Base-by-base conservation (phyloP, 768 basidiomycete species). In the Tylopilus felleus region DNA sequence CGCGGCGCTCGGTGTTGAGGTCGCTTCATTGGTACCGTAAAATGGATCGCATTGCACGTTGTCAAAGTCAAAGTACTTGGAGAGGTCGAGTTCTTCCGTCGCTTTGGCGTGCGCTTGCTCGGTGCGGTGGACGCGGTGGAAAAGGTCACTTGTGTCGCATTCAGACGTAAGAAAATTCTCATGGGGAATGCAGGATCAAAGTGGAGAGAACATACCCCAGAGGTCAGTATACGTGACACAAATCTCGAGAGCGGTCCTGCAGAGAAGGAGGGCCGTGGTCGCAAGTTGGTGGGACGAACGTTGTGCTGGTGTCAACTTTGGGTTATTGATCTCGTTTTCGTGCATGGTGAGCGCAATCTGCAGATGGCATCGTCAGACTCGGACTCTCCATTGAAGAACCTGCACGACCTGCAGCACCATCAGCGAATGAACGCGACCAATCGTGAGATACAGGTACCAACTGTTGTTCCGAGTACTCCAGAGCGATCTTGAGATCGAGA, bases 331-430 rank as follows among this genome's bases (percentile, higher is more conserved):
- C 13, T 57, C 63, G n/a, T 48, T 65, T 55, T 67, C 57, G 8
- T 65, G 65, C 65, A 65, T 52, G 5, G 62, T 59, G 35, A 52
- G 53, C 3, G 65, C 64, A 35, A 65, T 23, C 64, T 65, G 47
- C 38, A 41, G 6, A 21, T 19, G 38, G 19, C 16, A 12, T 49
- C 13, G 39, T 59, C 21, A 61, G 45, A 35, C 8, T 45, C 17
- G 10, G 10, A 16, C 33, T 27, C 36, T 28, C 39, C 8, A 19
- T 49, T 68, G 61, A 27, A 68, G 53, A 9, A 43, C 48, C 14
- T 63, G 43, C 16, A 66, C 8, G 12, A 64, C 14, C 65, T 66
- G 33, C 19, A 21, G 23, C 19, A 23, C 12, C 19, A 10, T 67
- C 21, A 59, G 52, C 23, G 4, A 41, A 23, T 10, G 49, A 49